These are phyloP conservation scores for Ramaria sp. DNA, from an alignment of 768 basidiomycete species.

Conservation along the genomic window DNA sequence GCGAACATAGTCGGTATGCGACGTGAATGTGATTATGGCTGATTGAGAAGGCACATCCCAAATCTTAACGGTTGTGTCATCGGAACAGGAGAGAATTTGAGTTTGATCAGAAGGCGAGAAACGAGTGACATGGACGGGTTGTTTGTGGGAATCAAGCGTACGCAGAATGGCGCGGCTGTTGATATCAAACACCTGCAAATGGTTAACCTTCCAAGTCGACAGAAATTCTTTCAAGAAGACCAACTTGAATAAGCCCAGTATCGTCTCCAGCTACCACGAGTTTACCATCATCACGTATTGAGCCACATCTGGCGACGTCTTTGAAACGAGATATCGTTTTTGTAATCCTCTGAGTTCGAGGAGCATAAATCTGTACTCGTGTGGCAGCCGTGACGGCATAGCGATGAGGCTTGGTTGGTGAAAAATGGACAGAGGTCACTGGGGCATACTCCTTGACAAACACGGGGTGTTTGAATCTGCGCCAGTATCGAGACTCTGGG, in stretches of 20 bases:
- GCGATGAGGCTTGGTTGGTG: slow-evolving; percentile 75
- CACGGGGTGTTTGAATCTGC: slow-evolving; percentile 79
- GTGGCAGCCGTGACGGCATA: slow-evolving; percentile 95
- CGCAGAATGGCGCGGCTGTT: slow-evolving; percentile 89
- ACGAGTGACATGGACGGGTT: slow-evolving; percentile 90
- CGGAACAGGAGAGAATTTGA: slow-evolving; percentile 87
- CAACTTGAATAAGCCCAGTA: slow-evolving; percentile 72
- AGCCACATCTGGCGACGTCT: slow-evolving; percentile 84
- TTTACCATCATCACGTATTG: slow-evolving; percentile 88
- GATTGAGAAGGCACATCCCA: slow-evolving; percentile 94
- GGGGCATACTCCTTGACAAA: slow-evolving; percentile 98
- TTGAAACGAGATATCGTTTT: slow-evolving; percentile 97
- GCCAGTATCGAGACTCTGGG: slow-evolving; percentile 76
- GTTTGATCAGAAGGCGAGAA: slow-evolving; percentile 79
- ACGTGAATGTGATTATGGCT: slow-evolving; percentile 63
- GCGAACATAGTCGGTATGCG: slow-evolving; percentile 94
- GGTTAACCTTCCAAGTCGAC: background rate
- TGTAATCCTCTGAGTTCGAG: slow-evolving; percentile 89
- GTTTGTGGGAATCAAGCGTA: slow-evolving; percentile 87
- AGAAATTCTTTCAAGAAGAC: slow-evolving; percentile 3
- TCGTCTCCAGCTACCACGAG: slow-evolving; percentile 94
- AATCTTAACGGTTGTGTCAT: slow-evolving; percentile 87
- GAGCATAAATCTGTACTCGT: slow-evolving; percentile 90
- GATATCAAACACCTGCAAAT: slow-evolving; percentile 75
- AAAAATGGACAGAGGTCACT: slow-evolving; percentile 90